Conservation (phyloP, 2,329 filamentous ascomycete species). For the Magnaporthiopsis rhizophila region DNA sequence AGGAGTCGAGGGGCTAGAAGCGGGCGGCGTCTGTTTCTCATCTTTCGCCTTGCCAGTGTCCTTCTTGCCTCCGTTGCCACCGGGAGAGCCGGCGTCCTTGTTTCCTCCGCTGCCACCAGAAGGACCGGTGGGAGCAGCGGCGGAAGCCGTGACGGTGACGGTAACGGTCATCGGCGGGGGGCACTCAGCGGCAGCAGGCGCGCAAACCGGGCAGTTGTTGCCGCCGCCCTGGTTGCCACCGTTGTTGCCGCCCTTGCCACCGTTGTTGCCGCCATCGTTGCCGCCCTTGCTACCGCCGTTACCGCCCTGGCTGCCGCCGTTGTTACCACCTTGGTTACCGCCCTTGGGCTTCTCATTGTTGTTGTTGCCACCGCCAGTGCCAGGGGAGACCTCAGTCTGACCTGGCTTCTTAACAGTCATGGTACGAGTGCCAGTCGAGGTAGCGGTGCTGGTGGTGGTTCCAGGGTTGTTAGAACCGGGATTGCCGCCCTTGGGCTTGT, state of each 20-base stretch:
- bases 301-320: background rate
- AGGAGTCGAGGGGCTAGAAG: background rate
- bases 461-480: conserved; percentile 2
- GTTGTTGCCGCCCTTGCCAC: conserved; percentile 1
- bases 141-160: background rate
- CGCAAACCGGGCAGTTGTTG: conserved; percentile 5
- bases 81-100: too few relatives aligned
- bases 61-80: too few relatives aligned
- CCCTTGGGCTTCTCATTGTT: conserved; percentile 3
- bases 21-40: too few relatives aligned
- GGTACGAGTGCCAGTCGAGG: conserved; percentile 18
- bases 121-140: conserved; percentile 1
- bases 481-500: conserved; percentile 5
- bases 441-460: conserved; percentile 18
- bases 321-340: background rate
- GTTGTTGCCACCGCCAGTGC: conserved; percentile 7
- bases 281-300: background rate
- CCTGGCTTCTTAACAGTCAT: conserved; percentile 8
- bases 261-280: conserved; percentile 4
- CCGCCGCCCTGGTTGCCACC: background rate
- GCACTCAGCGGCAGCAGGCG: conserved; percentile 3
- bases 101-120: conserved; percentile 1
- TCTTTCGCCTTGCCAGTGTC: too few relatives aligned
- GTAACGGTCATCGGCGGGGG: conserved; percentile 10
- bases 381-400: conserved; percentile 3